A percentile compares a stretch with the other conserved stretches of the same genome.
phyloP scores from a whole-genome alignment of 2,329 filamentous ascomycete species.

The Alternaria longipes region DNA sequence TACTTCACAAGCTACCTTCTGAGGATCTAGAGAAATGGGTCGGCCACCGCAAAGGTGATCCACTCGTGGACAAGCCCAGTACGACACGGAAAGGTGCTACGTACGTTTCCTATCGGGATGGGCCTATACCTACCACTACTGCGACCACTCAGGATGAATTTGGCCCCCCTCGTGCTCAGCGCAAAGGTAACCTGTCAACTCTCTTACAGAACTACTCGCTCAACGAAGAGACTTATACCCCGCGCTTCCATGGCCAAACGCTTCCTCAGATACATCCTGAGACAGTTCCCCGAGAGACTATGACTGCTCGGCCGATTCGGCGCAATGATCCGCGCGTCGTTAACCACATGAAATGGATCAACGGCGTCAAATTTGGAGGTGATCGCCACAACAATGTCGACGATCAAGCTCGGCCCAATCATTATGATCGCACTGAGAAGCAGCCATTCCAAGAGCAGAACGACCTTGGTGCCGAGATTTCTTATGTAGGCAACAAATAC shows the following conservation, averaged over 20 bases:
- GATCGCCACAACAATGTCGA: slow-evolving; percentile 42
- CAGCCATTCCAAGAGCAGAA: slow-evolving; percentile 56
- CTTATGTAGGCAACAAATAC: slow-evolving; percentile 68
- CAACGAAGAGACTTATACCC: slow-evolving; percentile 22
- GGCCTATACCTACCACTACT: slow-evolving; percentile 31
- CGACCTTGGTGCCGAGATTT: slow-evolving; percentile 67
- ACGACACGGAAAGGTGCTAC: slow-evolving; percentile 83
- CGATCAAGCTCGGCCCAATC: slow-evolving; percentile 27
- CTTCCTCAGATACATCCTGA: slow-evolving; percentile 16
- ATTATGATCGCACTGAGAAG: slow-evolving; percentile 24
- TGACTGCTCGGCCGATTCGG: slow-evolving; percentile 61
- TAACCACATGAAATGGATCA: slow-evolving; percentile 71
- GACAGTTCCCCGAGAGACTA: slow-evolving; percentile 48
- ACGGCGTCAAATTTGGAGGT: slow-evolving; percentile 68
- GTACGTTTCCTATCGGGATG: slow-evolving; percentile 84
- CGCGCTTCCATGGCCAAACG: slow-evolving; percentile 16
- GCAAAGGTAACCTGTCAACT: slow-evolving; percentile 38
- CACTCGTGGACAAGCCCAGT: slow-evolving; percentile 70
- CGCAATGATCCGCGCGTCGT: slow-evolving; percentile 60
- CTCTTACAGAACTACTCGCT: slow-evolving; percentile 36
- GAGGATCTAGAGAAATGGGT: slow-evolving; percentile 70
- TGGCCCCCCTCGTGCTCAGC: slow-evolving; percentile 29
- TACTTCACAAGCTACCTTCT: slow-evolving; percentile 76
- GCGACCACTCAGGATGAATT: slow-evolving; percentile 28
- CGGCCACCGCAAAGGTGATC: slow-evolving; percentile 75